Base-by-base conservation (phyloP, 2,329 filamentous ascomycete species). In the Westerdykella ornata region DNA sequence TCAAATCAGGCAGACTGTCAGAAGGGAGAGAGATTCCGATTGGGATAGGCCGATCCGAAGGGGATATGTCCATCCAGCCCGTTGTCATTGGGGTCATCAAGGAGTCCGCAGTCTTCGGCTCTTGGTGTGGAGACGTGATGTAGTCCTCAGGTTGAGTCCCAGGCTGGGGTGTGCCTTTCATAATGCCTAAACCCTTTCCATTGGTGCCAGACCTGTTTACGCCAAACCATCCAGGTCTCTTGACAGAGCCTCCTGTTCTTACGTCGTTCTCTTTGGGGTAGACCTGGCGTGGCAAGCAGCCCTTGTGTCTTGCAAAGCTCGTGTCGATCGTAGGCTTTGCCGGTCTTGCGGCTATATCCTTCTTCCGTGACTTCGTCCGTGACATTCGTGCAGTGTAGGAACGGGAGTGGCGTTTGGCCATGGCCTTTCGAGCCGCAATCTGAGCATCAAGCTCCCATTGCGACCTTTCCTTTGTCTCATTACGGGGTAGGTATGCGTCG, bases 21-120 rank as follows among this genome's bases (percentile, higher is more conserved):
- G 78, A 75, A 2, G 82, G 77, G 35, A 87, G 68, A 12, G 77
- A 75, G 38, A 88, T 79, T 11, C 83, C 83, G 49, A 87, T 88
- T 32, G 84, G 74, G 44, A 88, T 88, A 1, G 81, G 81, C n/a
- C 79, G 73, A 52, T 84, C 80, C 43, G 75, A 77, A 0, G 84
- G 83, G 12, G 83, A 85, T 3, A 85, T 70, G 46, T 80, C 78
- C 26, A 60, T 55, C 58, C 49, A 67, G 19, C 47, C 56, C 45
- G 54, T 62, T 37, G 47, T 54, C 31, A 52, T 53, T 35, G 61
- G 49, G 36, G 56, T 49, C 16, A 33, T 15, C 37, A 63, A 31
- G 6, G 59, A 57, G 12, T 56, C 57, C 7, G 60, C 56, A 5
- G 56, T 63, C 32, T 52, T 52, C 4, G 55, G 49, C 17, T 62